Evolutionary conservation across 768 basidiomycete species (phyloP), one percentile per base, ranked within the genome.

Genomic region (Melanogaster broomeanus): DNA sequence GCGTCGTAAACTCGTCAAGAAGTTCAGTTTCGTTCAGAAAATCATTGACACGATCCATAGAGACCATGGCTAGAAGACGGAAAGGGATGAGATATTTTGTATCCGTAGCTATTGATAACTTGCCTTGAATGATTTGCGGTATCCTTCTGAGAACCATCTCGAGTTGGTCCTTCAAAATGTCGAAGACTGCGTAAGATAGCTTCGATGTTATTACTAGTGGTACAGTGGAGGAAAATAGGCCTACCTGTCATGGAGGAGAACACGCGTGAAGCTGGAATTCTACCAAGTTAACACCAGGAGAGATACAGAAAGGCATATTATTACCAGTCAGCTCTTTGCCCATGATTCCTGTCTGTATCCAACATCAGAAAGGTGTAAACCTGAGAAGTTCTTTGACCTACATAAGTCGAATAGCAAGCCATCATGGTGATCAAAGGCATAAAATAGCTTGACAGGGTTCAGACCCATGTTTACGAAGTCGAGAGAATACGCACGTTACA

Each of bases 351-450:
- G 57, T 58, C 57, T 58, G n/a, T n/a, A n/a, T n/a, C n/a, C n/a
- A n/a, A n/a, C n/a, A n/a, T n/a, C n/a, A n/a, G n/a, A n/a, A n/a
- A n/a, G n/a, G n/a, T n/a, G n/a, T n/a, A n/a, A n/a, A n/a, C n/a
- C n/a, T n/a, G n/a, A n/a, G n/a, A n/a, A n/a, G n/a, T n/a, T n/a
- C n/a, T n/a, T n/a, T 39, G 8, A 63, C 80, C 48, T 67, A 84
- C 75, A 54, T 84, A 88, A 6, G 80, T 73, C 2, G 77, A 72
- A 58, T 81, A 89, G 1, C 85, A 83, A 15, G 79, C 75, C 35
- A 85, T 60, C 87, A 90, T 90, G 24, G 80, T 83, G 1, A 79
- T 34, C 8, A 88, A 65, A 0, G 88, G 88, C 37, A 88, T 77
- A 34, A 80, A 48, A 53, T 74, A 81, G 61, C 85, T 88, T 16